Evolutionary conservation across 2,329 filamentous ascomycete species (phyloP).

Genomic region (Aspergillus sp.): DNA sequence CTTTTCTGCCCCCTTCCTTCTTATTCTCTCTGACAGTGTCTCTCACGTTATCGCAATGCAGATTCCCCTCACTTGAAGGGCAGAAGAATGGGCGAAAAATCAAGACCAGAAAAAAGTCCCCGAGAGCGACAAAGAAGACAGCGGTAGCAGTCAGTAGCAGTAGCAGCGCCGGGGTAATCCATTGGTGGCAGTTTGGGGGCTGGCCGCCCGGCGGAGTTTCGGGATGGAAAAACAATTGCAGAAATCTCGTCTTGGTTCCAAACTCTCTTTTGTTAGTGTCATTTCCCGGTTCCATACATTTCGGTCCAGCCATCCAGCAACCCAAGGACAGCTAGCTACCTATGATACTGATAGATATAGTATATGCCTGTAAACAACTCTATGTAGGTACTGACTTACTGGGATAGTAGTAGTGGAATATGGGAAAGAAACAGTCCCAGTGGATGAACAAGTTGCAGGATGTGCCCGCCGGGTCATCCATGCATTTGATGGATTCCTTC

Average conservation of each 20-base stretch:
- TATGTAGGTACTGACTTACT: no score
- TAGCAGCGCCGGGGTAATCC: neutral
- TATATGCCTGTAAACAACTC: no score
- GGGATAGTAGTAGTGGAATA: no score
- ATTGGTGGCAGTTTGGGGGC: neutral
- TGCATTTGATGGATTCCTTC: no score
- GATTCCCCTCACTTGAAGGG: neutral
- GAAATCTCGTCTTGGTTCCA: neutral
- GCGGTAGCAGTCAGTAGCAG: neutral
- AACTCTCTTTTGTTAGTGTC: no score
- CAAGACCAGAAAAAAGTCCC: neutral
- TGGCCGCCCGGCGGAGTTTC: neutral
- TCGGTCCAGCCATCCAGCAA: no score
- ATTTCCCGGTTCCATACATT: no score
- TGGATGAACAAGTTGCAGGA: no score
- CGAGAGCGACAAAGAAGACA: neutral
- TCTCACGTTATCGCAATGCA: slow-evolving; percentile 3
- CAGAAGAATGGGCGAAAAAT: neutral
- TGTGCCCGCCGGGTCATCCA: no score
- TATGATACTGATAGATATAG: no score
- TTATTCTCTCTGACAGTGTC: neutral
- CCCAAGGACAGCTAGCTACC: no score
- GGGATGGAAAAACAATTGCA: neutral
- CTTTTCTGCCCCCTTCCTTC: neutral
- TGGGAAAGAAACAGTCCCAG: no score